Conservation (phyloP, 345 rosid species). For the Pistacia vera region DNA sequence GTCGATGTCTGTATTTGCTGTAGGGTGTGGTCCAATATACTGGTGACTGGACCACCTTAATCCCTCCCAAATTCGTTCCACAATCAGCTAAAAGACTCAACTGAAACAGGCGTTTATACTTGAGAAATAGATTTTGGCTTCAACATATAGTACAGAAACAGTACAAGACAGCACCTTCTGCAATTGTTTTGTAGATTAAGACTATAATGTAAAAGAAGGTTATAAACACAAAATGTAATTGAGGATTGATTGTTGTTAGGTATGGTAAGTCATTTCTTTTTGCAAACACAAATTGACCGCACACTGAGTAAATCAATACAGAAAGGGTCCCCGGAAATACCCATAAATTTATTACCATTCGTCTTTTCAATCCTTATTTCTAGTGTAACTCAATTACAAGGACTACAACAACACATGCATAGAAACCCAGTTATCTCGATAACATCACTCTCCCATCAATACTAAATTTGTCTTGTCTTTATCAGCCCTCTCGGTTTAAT, state of each 20-base stretch:
- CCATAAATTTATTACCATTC: background rate
- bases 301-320: background rate
- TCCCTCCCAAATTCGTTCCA: background rate
- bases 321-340: conserved; percentile 13
- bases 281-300: conserved; percentile 2
- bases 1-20: conserved; percentile 12
- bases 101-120: no score
- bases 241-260: background rate
- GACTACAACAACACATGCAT: background rate
- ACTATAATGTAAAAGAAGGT: no score
- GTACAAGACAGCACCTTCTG: no score
- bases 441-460: conserved; percentile 11
- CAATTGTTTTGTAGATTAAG: no score
- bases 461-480: conserved; percentile 6
- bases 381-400: background rate
- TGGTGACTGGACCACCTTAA: conserved; percentile 25
- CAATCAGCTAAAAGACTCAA: background rate
- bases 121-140: background rate
- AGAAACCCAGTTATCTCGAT: conserved; percentile 2
- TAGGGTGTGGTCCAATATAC: conserved; percentile 25
- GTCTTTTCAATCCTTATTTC: background rate
- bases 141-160: background rate
- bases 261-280: background rate
- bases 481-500: background rate
- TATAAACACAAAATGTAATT: background rate